These are phyloP conservation scores for Zea luxurians DNA, from an alignment of 176 grass and related monocot species.

Conservation along the genomic window DNA sequence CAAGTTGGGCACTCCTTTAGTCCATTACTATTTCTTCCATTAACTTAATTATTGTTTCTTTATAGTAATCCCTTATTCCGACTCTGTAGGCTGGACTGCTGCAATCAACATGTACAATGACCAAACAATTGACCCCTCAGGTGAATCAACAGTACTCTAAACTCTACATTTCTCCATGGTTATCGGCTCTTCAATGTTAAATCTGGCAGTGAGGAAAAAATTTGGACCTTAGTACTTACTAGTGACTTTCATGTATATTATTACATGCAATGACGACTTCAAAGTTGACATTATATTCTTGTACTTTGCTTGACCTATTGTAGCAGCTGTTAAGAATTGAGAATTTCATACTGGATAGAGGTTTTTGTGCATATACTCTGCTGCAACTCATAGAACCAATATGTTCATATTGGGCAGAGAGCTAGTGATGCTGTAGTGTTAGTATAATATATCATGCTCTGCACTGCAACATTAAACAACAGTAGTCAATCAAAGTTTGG, in stretches of 20 bases:
- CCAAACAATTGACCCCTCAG: conserved; percentile 44
- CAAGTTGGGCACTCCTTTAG: conserved; percentile 3
- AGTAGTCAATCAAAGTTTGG: neutral
- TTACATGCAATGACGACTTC: conserved; percentile 12
- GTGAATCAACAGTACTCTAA: conserved; percentile 32
- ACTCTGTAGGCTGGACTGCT: conserved; percentile 50
- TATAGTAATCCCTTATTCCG: conserved; percentile 13
- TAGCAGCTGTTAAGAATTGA: conserved; percentile 2
- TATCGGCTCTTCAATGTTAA: neutral
- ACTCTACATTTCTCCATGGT: conserved; percentile 5
- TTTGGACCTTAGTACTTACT: conserved; percentile 18
- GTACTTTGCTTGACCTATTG: neutral
- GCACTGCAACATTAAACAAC: neutral
- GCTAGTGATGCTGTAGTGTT: neutral
- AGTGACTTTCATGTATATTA: conserved; percentile 25
- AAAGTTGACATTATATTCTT: conserved; percentile 11
- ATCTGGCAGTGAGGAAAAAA: neutral
- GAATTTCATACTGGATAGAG: neutral
- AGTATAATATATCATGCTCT: neutral
- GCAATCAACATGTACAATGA: conserved; percentile 58
- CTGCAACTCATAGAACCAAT: neutral
- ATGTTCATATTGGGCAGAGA: neutral
- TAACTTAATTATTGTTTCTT: neutral
- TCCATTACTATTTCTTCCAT: conserved; percentile 21
- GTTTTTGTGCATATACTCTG: conserved; percentile 4